Conservation (phyloP, 2,329 filamentous ascomycete species). For the Penicillium thymicola region DNA sequence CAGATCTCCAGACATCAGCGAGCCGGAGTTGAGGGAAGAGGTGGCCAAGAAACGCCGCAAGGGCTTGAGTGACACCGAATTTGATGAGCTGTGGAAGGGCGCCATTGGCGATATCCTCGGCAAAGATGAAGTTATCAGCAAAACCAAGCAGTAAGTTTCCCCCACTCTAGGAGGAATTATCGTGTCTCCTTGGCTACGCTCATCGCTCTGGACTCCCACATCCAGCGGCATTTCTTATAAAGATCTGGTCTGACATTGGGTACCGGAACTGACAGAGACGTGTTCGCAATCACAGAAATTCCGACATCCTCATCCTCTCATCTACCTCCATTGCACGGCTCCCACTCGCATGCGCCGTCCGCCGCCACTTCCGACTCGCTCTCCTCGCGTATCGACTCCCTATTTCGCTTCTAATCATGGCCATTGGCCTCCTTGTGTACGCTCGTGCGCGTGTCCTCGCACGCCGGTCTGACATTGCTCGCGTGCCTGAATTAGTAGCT, state of each 20-base stretch:
- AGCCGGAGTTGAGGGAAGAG: conserved; percentile 70
- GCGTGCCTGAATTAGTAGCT: conserved; percentile 78
- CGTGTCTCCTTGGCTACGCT: conserved; percentile 17
- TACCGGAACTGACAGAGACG: conserved; percentile 76
- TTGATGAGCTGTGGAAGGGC: conserved; percentile 71
- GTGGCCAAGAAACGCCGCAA: conserved; percentile 74
- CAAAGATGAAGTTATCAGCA: conserved; percentile 59
- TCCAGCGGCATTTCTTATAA: conserved; percentile 21
- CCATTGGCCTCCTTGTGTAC: conserved; percentile 57
- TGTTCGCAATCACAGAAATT: conserved; percentile 69
- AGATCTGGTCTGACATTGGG: conserved; percentile 50
- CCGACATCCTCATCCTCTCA: conserved; percentile 65
- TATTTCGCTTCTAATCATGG: conserved; percentile 46
- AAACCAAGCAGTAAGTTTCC: conserved; percentile 56
- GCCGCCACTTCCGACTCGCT: conserved; percentile 47
- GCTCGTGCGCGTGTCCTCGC: conserved; percentile 61
- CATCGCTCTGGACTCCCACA: conserved; percentile 19
- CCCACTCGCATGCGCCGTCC: conserved; percentile 63
- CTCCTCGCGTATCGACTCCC: conserved; percentile 51
- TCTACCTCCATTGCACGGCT: conserved; percentile 88
- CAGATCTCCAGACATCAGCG: conserved; percentile 63
- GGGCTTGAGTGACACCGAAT: conserved; percentile 80
- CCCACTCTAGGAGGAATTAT: conserved; percentile 9
- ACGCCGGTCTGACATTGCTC: conserved; percentile 63
- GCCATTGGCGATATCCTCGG: conserved; percentile 50